Base-by-base conservation (phyloP, 306 rosid species). In the Comarum palustre region DNA sequence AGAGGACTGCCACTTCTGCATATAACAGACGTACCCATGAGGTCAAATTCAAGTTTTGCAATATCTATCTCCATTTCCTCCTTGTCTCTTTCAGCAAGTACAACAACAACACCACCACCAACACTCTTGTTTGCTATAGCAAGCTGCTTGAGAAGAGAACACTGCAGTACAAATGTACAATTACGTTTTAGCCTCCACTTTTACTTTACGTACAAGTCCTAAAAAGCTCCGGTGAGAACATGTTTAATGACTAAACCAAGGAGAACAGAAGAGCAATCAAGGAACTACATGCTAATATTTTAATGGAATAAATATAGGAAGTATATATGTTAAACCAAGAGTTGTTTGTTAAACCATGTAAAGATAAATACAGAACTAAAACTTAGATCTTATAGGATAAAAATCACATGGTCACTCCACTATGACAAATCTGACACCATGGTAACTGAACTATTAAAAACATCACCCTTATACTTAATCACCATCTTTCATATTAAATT, bases 1-100 rank as follows among this genome's bases (percentile, higher is more conserved):
- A 93, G 97, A 77, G 98, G 96, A 80, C 98, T 93, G 83, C 98
- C 98, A 80, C 98, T 93, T 87, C 98, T 81, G 78, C 98, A 91
- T 78, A 93, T 93, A 71, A 93, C 97, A 34, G 97, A 91, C 1
- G 94, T 93, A 73, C 98, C 97, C 98, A 93, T 93, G 83, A 93
- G 89, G 78, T 87, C 94, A 68, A 93, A 93, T 84, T 93, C 98
- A 59, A 93, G 92, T 87, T 91, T 93, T 80, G 94, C 82, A 84
- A 93, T 93, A 74, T 93, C 98, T 77, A 89, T 81, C 84, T 93
- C 97, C 98, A 93, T 93, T 81, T 93, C 97, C 86, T 91, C 98
- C 86, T 93, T 93, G 79, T 93, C 98, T 87, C 91, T 87, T 84
- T 93, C 98, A 47, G 98, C 98, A 85, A 91, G 98, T 70, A 93